A percentile compares a stretch with the other conserved stretches of the same genome.
phyloP scores from a whole-genome alignment of 2,329 filamentous ascomycete species.

The Trichoderma koningii region DNA sequence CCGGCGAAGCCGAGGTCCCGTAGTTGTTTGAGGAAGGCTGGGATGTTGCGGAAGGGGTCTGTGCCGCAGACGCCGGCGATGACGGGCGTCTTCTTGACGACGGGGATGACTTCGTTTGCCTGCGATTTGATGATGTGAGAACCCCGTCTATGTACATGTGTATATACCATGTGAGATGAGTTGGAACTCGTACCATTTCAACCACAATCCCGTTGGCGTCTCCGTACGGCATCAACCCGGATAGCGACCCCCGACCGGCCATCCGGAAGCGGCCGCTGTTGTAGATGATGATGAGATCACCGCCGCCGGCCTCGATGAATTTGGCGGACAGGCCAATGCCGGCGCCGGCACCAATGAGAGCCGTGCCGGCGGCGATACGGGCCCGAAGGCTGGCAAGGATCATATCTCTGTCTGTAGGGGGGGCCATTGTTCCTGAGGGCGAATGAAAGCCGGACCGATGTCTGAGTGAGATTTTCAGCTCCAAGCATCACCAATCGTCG shows the following conservation, averaged over 20 bases:
- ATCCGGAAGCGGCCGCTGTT: conserved; percentile 73
- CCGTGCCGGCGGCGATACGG: conserved; percentile 56
- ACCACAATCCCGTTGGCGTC: conserved; percentile 71
- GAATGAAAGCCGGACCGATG: too few species aligned
- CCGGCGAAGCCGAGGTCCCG: conserved; percentile 66
- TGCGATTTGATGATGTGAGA: conserved; percentile 31
- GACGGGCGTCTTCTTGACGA: conserved; percentile 65
- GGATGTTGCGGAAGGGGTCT: conserved; percentile 67
- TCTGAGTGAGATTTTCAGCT: too few species aligned
- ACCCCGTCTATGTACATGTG: not conserved
- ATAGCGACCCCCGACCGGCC: conserved; percentile 69
- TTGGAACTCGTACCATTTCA: conserved; percentile 57
- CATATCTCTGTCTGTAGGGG: conserved; percentile 57
- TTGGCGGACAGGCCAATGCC: conserved; percentile 72
- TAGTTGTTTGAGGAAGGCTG: conserved; percentile 60
- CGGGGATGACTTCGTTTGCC: conserved; percentile 66
- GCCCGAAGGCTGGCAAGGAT: conserved; percentile 58
- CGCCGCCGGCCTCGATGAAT: conserved; percentile 67
- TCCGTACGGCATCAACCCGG: conserved; percentile 70
- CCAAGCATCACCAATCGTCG: not conserved
- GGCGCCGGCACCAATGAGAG: conserved; percentile 69
- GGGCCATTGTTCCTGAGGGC: conserved; percentile 47
- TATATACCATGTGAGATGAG: not conserved
- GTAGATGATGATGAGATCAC: conserved; percentile 71
- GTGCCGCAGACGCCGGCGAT: conserved; percentile 71